phyloP scores from a whole-genome alignment of 2,329 filamentous ascomycete species.

The Fusarium domesticum region DNA sequence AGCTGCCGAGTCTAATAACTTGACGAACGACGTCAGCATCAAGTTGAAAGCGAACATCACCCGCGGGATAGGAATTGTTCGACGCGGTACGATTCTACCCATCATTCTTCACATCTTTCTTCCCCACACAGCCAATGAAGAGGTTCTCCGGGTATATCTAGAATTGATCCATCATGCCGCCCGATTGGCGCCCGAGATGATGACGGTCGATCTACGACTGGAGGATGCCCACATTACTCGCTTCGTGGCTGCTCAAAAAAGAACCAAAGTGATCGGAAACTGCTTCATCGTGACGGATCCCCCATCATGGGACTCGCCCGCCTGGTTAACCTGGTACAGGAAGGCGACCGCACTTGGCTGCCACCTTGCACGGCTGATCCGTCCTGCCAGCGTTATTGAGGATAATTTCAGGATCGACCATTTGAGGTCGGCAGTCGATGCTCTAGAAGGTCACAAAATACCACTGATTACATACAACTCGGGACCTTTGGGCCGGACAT shows the following conservation, averaged over 20 bases:
- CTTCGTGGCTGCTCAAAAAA: conserved; percentile 50
- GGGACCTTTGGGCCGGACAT: conserved; percentile 59
- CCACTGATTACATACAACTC: conserved; percentile 65
- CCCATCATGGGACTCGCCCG: conserved; percentile 54
- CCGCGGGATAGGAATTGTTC: conserved; percentile 55
- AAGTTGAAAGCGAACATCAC: conserved; percentile 52
- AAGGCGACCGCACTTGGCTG: conserved; percentile 57
- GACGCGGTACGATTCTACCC: conserved; percentile 60
- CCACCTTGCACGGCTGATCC: conserved; percentile 59
- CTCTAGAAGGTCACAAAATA: conserved; percentile 40
- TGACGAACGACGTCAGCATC: conserved; percentile 19
- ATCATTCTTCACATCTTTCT: conserved; percentile 52
- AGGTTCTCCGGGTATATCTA: conserved; percentile 42
- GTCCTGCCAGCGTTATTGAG: conserved; percentile 52
- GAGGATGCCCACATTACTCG: conserved; percentile 49
- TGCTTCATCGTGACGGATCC: conserved; percentile 42
- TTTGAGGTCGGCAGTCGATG: conserved; percentile 50
- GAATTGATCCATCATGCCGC: conserved; percentile 58
- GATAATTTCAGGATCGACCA: conserved; percentile 62
- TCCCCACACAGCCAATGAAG: conserved; percentile 24
- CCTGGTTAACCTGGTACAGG: conserved; percentile 56
- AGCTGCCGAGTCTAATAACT: conserved; percentile 12
- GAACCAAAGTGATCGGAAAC: conserved; percentile 61
- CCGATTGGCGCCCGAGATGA: conserved; percentile 60
- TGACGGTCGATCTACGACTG: conserved; percentile 59